Conservation (phyloP, 108 stramenopile genomes). For the Skeletonema costatum region DNA sequence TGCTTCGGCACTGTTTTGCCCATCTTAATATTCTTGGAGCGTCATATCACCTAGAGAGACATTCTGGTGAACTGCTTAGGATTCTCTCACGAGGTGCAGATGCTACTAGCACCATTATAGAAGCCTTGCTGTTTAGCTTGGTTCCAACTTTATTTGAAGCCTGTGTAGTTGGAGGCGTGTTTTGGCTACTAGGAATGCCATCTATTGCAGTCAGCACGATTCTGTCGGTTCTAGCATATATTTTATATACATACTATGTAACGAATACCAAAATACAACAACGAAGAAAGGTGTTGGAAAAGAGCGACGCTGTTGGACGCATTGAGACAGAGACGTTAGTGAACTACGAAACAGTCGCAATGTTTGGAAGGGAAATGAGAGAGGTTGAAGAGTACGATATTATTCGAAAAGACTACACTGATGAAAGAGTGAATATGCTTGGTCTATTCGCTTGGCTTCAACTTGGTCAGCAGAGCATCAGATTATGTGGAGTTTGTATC, state of each 20-base stretch:
- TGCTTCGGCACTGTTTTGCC: conserved; percentile 31
- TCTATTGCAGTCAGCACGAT: conserved; percentile 36
- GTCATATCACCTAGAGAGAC: conserved; percentile 47
- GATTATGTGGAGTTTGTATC: conserved; percentile 26
- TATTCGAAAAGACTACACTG: conserved; percentile 37
- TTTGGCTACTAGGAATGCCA: conserved; percentile 45
- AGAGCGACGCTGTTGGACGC: conserved; percentile 44
- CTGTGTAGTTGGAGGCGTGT: conserved; percentile 31
- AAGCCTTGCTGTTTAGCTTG: conserved; percentile 37
- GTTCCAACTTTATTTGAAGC: conserved; percentile 49
- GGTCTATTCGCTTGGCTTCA: conserved; percentile 42
- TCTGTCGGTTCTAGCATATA: conserved; percentile 22
- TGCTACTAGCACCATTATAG: conserved; percentile 35
- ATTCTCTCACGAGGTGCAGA: conserved; percentile 43
- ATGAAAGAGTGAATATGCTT: conserved; percentile 45
- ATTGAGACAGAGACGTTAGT: conserved; percentile 52
- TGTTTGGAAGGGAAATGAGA: conserved; percentile 46
- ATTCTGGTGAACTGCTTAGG: conserved; percentile 42
- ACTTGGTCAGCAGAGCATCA: conserved; percentile 46
- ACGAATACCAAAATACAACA: conserved; percentile 38
- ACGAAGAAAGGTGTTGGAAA: conserved; percentile 38
- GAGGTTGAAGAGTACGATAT: conserved; percentile 38
- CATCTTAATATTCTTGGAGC: conserved; percentile 38
- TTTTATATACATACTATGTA: conserved; percentile 29
- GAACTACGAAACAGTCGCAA: conserved; percentile 55